Percentiles rank a stretch among this genome's conserved stretches.
Evolutionary conservation across 2,329 filamentous ascomycete genomes (phyloP).

Genomic region (Fusarium decemcellulare): DNA sequence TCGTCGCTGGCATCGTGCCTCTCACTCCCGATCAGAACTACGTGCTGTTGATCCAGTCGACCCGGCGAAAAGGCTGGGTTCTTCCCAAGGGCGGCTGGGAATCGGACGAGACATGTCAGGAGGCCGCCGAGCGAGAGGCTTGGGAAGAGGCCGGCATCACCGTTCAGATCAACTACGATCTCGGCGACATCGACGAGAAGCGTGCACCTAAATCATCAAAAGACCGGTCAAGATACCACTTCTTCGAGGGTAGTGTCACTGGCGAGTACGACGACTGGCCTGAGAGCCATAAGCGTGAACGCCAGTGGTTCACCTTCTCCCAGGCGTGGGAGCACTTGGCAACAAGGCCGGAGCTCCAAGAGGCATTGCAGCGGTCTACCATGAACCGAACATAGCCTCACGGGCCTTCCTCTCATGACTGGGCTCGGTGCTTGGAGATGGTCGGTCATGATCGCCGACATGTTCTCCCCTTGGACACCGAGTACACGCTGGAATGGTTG

Average conservation of each 20-base stretch:
- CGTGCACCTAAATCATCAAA: constrained; percentile 82
- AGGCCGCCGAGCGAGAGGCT: constrained; percentile 90
- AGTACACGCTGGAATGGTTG: background rate
- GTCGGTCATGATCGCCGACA: background rate
- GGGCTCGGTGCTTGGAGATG: background rate
- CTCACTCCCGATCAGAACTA: constrained; percentile 87
- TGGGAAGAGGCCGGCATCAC: constrained; percentile 98
- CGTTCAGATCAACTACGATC: constrained; percentile 85
- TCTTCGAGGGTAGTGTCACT: constrained; percentile 90
- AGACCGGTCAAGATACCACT: constrained; percentile 77
- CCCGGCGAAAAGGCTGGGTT: constrained; percentile 92
- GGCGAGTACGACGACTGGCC: constrained; percentile 92
- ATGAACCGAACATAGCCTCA: constrained; percentile 62
- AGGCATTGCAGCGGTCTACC: constrained; percentile 87
- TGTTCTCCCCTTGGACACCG: constrained; percentile 1
- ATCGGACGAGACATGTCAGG: constrained; percentile 87
- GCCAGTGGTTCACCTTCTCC: constrained; percentile 89
- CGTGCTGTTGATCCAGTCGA: constrained; percentile 95
- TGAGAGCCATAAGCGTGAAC: constrained; percentile 90
- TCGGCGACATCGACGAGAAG: constrained; percentile 89
- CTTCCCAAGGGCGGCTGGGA: constrained; percentile 99
- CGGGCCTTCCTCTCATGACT: constrained; percentile 10
- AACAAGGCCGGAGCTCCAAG: constrained; percentile 86
- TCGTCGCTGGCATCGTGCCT: constrained; percentile 95
- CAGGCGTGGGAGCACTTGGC: constrained; percentile 85